phyloP scores from a whole-genome alignment of 352 stramenopile species.

The Pythium folliculosum region DNA sequence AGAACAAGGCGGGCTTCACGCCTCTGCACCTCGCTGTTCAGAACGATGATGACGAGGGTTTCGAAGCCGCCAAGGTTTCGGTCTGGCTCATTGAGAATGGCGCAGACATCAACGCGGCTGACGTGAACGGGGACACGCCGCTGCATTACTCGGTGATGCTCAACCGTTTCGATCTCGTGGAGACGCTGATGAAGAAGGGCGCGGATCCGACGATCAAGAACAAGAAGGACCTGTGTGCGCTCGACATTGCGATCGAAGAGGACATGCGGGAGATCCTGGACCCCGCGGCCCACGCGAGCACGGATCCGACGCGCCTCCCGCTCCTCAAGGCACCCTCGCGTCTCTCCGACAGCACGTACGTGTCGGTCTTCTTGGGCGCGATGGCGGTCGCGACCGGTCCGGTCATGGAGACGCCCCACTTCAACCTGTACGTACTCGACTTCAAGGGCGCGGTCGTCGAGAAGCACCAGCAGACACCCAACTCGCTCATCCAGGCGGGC shows the following conservation, averaged over 20 bases:
- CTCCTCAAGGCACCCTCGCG: constrained; percentile 56
- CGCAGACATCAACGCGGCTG: constrained; percentile 70
- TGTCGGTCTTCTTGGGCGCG: constrained; percentile 83
- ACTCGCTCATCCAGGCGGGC: constrained; percentile 84
- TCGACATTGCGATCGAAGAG: constrained; percentile 77
- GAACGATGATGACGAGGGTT: constrained; percentile 90
- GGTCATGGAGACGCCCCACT: constrained; percentile 88
- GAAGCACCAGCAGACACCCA: constrained; percentile 72
- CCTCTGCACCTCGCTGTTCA: constrained; percentile 80
- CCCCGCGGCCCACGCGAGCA: constrained; percentile 42
- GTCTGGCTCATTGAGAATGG: constrained; percentile 90
- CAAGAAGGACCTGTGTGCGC: constrained; percentile 56
- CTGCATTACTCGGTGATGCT: constrained; percentile 87
- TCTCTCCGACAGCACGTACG: constrained; percentile 80
- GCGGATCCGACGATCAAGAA: constrained; percentile 79
- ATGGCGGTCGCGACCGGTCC: constrained; percentile 79
- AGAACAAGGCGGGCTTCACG: constrained; percentile 84
- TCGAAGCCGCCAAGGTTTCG: constrained; percentile 83
- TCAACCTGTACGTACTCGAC: constrained; percentile 87
- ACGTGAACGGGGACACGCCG: constrained; percentile 83
- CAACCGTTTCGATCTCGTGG: constrained; percentile 76
- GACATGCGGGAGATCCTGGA: constrained; percentile 80
- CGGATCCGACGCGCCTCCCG: constrained; percentile 39
- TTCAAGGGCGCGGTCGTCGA: constrained; percentile 71
- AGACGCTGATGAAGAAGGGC: constrained; percentile 87